Base-by-base conservation (phyloP, 169 alveolate species). In the Pseudocohnilembus persalinus region DNA sequence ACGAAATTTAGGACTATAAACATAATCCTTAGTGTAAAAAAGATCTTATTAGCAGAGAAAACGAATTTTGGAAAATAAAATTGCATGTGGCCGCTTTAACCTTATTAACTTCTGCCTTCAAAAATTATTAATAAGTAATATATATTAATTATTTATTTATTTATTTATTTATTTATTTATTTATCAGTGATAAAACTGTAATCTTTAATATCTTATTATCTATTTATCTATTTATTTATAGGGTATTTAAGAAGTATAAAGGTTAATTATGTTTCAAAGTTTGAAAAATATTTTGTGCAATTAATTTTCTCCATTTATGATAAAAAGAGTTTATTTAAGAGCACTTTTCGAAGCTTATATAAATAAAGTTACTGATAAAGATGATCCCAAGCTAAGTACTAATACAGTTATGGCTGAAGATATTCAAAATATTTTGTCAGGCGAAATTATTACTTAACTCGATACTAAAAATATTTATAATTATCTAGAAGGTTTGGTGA, bases 271-370 rank as follows among this genome's bases (percentile, higher is more conserved):
- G 75, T 86, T 74, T 65, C 83, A 86, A 64, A 34, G 73, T 33
- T 49, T 86, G 0, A 86, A 86, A 33, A 64, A 77, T n/a, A 75
- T 86, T 63, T 31, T 86, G 1, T 31, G 73, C 0, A 30, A 73
- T 34, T 27, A 32, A 31, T 29, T 72, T 31, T 16, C 83, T 33
- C 83, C 84, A 28, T 86, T 49, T 68, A 86, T 86, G 25, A 79
- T 86, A 27, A 86, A 86, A 31, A 80, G 83, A 49, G 79, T 83
- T 20, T 86, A 86, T 31, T 49, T 86, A 31, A n/a, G 72, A 68
- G 74, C 87, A 16, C 30, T 86, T 64, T 86, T 86, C 74, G 90
- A 86, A 80, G 79, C 83, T 73, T 86, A 80, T 75, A 82, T 86
- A 31, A 86, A 86, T 74, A 80, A 81, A 86, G 90, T 81, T 49